Conservation (phyloP, 257 asterid genomes). For the Cordia subcordata region DNA sequence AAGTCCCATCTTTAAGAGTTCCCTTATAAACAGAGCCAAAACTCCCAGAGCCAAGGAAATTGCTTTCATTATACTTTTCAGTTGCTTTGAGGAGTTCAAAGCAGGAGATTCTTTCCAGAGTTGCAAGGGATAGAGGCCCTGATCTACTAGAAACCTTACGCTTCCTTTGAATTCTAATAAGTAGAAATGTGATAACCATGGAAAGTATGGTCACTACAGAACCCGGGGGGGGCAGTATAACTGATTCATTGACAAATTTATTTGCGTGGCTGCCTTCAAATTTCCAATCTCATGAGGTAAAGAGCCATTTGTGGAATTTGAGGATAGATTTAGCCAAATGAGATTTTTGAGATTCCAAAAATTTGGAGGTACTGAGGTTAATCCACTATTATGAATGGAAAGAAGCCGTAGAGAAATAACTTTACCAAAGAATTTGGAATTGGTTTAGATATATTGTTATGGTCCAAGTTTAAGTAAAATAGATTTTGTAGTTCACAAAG, state of each 20-base stretch:
- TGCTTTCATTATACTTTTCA: not conserved
- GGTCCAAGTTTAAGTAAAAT: not conserved
- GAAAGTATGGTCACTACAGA: not conserved
- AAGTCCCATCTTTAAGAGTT: not conserved
- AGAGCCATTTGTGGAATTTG: not conserved
- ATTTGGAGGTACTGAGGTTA: not conserved
- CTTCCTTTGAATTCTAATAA: not conserved
- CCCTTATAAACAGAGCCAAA: not conserved
- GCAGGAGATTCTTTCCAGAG: constrained; percentile 1
- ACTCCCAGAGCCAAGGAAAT: not conserved
- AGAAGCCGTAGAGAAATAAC: not conserved
- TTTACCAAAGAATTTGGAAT: not conserved
- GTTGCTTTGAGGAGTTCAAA: constrained; percentile 6
- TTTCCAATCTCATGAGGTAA: not conserved
- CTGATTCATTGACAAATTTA: not conserved
- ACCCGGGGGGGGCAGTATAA: not conserved
- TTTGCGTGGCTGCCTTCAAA: not conserved
- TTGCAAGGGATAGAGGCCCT: not conserved
- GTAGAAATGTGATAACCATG: not conserved
- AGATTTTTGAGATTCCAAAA: not conserved
- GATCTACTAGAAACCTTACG: not conserved
- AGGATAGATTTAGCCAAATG: not conserved
- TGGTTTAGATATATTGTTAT: not conserved
- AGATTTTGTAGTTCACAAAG: not conserved
- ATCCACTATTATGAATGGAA: not conserved